phyloP scores from a whole-genome alignment of 805 yeast species.

The Hanseniaspora meyeri region DNA sequence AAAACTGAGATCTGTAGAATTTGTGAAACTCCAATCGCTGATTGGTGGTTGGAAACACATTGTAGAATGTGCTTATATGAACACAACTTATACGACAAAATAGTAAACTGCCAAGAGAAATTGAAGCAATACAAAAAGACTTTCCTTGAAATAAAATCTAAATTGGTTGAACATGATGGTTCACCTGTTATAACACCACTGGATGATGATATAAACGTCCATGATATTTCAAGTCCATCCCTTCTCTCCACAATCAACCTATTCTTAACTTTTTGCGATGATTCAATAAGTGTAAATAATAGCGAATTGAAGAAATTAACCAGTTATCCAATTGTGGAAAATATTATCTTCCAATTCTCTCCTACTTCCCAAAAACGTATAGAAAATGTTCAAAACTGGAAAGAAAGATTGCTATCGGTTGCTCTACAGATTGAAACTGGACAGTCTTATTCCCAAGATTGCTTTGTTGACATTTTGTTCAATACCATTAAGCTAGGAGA shows the following conservation, averaged over 20 bases:
- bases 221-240: background rate
- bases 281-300: constrained; percentile 60
- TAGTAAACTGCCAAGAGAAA: constrained; percentile 49
- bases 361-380: constrained; percentile 53
- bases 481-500: constrained; percentile 54
- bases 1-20: constrained; percentile 75
- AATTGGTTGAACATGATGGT: background rate
- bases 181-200: constrained; percentile 3
- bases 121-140: constrained; percentile 46
- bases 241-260: constrained; percentile 11
- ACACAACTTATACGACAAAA: constrained; percentile 66
- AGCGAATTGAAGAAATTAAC: constrained; percentile 38
- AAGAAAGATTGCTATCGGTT: constrained; percentile 20
- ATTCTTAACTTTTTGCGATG: constrained; percentile 42
- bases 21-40: constrained; percentile 82
- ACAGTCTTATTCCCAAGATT: constrained; percentile 21
- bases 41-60: constrained; percentile 93
- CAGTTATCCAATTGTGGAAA: constrained; percentile 18
- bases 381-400: constrained; percentile 29
- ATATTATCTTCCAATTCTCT: constrained; percentile 31
- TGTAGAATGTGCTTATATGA: constrained; percentile 78
- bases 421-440: constrained; percentile 22
- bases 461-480: constrained; percentile 34
- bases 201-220: background rate
- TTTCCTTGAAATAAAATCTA: constrained; percentile 32